A percentile compares a stretch with the other conserved stretches of the same genome.
Evolutionary conservation across 208 protist genomes (phyloP).

Genomic region (Wallacemonas collosoma): DNA sequence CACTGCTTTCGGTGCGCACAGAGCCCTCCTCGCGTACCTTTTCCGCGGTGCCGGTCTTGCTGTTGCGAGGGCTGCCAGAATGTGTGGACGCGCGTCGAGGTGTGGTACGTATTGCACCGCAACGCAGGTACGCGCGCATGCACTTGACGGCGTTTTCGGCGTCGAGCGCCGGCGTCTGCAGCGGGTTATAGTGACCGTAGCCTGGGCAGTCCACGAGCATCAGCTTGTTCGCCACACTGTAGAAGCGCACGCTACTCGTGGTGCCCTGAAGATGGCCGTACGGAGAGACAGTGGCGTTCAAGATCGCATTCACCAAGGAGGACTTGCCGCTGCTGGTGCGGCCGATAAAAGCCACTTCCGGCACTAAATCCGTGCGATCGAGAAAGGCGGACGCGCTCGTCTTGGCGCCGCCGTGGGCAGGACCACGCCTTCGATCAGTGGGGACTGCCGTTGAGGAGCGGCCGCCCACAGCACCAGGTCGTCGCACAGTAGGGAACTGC

Average conservation of each 20-base stretch:
- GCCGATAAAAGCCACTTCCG: slow-evolving; percentile 88
- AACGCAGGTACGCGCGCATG: slow-evolving; percentile 71
- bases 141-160: slow-evolving; percentile 69
- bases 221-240: slow-evolving; percentile 64
- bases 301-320: slow-evolving; percentile 82
- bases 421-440: neutral
- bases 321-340: slow-evolving; percentile 88
- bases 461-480: neutral
- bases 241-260: slow-evolving; percentile 77
- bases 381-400: neutral
- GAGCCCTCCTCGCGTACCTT: too few relatives aligned
- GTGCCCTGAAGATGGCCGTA: slow-evolving; percentile 89
- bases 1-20: neutral
- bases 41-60: too few relatives aligned
- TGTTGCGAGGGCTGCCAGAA: too few relatives aligned
- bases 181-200: slow-evolving; percentile 85
- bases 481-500: slow-evolving; percentile 62
- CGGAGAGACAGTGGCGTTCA: slow-evolving; percentile 80
- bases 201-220: slow-evolving; percentile 87
- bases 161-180: slow-evolving; percentile 57
- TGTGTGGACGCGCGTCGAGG: neutral
- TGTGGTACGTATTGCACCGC: slow-evolving; percentile 17
- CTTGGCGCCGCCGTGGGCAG: neutral
- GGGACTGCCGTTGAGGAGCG: neutral
- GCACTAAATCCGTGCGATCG: slow-evolving; percentile 37